A percentile compares a stretch with the other conserved stretches of the same genome.
These are phyloP conservation scores for Elsinoe batatas DNA, from an alignment of 2,329 filamentous ascomycete species.

Conservation along the genomic window DNA sequence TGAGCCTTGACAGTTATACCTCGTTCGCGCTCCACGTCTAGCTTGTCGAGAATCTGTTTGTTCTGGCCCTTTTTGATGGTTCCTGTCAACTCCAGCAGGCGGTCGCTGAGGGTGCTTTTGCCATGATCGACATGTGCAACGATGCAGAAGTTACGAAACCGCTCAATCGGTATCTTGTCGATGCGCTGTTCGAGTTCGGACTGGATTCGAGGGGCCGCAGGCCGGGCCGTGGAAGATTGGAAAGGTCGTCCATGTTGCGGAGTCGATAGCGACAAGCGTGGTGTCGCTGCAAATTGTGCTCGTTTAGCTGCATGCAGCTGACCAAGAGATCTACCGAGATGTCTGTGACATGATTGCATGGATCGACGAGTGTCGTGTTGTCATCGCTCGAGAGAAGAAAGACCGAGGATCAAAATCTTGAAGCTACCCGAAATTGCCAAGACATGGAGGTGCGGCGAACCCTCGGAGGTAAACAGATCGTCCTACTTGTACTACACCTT, in stretches of 20 bases:
- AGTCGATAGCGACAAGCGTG: background rate
- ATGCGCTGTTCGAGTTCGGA: constrained; percentile 56
- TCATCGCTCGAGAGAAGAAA: background rate
- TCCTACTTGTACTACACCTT: background rate
- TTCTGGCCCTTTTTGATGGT: constrained; percentile 80
- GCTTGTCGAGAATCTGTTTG: constrained; percentile 92
- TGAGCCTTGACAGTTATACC: constrained; percentile 99
- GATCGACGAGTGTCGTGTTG: constrained; percentile 17
- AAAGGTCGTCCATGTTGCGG: constrained; percentile 20
- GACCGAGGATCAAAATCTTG: background rate
- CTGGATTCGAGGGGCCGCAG: constrained; percentile 31
- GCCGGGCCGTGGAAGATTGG: constrained; percentile 21
- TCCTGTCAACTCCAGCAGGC: constrained; percentile 84
- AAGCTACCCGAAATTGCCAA: constrained; percentile 2
- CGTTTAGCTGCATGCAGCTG: background rate
- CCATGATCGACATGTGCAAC: constrained; percentile 98
- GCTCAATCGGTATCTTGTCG: constrained; percentile 63
- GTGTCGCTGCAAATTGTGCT: background rate
- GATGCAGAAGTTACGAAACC: constrained; percentile 93
- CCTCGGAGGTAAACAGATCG: constrained; percentile 2
- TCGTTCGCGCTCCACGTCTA: constrained; percentile 90
- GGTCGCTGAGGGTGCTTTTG: constrained; percentile 90
- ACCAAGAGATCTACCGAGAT: background rate
- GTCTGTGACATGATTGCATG: constrained; percentile 41
- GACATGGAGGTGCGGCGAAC: constrained; percentile 2